Conservation (phyloP, 768 basidiomycete species). For the Tulasnella sp. region DNA sequence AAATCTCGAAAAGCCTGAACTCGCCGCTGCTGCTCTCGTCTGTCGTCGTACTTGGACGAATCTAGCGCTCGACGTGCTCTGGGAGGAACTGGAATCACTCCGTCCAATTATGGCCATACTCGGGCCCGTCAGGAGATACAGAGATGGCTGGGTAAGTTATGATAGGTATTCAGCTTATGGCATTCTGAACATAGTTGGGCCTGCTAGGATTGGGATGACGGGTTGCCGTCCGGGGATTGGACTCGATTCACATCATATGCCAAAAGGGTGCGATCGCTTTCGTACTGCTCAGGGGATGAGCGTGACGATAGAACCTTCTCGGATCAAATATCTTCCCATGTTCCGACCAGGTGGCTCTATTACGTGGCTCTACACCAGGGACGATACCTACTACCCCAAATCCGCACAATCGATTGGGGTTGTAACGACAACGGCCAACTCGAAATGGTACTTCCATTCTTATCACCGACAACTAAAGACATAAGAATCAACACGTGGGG, state of each 20-base stretch:
- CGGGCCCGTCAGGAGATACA: background rate
- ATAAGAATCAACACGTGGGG: background rate
- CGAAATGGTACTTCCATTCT: background rate
- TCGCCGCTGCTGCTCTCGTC: background rate
- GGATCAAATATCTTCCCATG: background rate
- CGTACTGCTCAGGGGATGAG: background rate
- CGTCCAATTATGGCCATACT: background rate
- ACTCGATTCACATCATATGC: background rate
- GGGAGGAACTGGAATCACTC: background rate
- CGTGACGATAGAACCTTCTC: background rate
- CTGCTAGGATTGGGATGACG: background rate
- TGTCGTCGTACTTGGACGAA: background rate
- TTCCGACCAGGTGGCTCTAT: background rate
- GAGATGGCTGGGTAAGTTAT: background rate
- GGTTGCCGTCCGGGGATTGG: background rate
- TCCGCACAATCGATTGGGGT: background rate
- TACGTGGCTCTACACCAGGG: background rate
- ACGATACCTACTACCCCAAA: background rate
- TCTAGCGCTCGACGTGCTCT: background rate
- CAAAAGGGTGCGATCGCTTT: background rate
- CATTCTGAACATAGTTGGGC: background rate
- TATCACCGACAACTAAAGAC: background rate
- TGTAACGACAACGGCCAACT: background rate
- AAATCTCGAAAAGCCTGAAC: background rate
- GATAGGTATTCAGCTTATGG: background rate